These are phyloP conservation scores for Tuber melanosporum DNA, from an alignment of 495 filamentous ascomycete species.

Conservation along the genomic window DNA sequence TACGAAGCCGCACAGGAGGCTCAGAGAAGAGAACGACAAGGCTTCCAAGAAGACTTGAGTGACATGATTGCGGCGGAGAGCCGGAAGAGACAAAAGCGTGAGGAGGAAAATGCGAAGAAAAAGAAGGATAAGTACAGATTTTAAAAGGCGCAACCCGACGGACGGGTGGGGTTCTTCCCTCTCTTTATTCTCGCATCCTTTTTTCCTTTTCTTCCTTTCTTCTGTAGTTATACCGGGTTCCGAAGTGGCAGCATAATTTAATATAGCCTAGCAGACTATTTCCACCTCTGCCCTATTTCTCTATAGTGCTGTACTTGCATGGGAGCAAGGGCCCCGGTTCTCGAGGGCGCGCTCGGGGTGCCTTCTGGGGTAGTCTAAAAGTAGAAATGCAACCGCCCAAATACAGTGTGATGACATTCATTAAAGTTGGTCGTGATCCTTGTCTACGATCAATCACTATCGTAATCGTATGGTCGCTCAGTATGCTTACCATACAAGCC, in stretches of 20 bases:
- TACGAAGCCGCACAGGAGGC: conserved; percentile 74
- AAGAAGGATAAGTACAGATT: conserved; percentile 43
- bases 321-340: background rate
- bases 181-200: conserved; percentile 8
- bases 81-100: conserved; percentile 76
- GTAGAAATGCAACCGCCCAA: background rate
- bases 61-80: conserved; percentile 96
- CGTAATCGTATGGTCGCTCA: background rate
- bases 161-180: conserved; percentile 3
- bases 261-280: background rate
- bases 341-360: background rate
- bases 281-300: background rate
- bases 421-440: background rate
- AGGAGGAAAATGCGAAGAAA: conserved; percentile 58
- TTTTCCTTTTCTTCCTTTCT: background rate
- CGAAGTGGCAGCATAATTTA: background rate
- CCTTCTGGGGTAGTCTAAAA: background rate
- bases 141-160: conserved; percentile 16
- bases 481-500: background rate
- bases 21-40: conserved; percentile 63
- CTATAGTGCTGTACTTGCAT: background rate
- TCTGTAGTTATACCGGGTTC: background rate
- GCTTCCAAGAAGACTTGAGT: conserved; percentile 85
- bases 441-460: background rate
- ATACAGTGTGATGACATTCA: background rate